Evolutionary conservation across 345 rosid genomes (phyloP), one percentile per base, ranked within the genome.

Genomic region (Microcos paniculata): DNA sequence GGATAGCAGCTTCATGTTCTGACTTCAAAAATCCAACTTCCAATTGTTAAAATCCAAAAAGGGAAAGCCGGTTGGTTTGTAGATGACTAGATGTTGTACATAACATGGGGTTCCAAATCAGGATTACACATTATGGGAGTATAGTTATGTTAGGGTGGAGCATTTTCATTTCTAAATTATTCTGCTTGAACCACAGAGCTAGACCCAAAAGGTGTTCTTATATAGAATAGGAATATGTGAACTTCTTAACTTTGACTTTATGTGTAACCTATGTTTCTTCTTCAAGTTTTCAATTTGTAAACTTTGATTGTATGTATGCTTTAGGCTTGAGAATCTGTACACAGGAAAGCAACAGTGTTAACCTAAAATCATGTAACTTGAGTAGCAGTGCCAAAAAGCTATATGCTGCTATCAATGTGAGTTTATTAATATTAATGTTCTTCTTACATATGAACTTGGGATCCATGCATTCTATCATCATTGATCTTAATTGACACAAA

Each of bases 21-120:
- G 73, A 55, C 77, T 79, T 59, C 73, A 71, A 48, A 75, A 71
- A 71, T 21, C 55, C 53, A 58, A 70, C 59, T 38, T 67, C 57
- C n/a, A 10, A 73, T 45, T 24, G 71, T 67, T 26, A 24, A 66
- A 66, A 66, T 45, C 53, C 12, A 14, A 24, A 16, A 73, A 58
- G 51, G 35, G 30, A 52, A 23, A 63, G 11, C 26, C 21, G 49
- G 56, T 38, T 69, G 33, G 38, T 42, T 51, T 59, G 8, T n/a
- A 48, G 38, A 70, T 56, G 69, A 64, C 48, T 51, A 62, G 23
- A 61, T 63, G 26, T 21, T 70, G 71, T 70, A 63, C 18, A 30
- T 61, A 67, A 53, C 19, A 70, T 70, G 72, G 10, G 28, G 59
- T 49, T 69, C 49, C 59, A 48, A 49, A 30, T 56, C 19, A 69